Conservation (phyloP, 768 basidiomycete species). For the Saitozyma podzolica region DNA sequence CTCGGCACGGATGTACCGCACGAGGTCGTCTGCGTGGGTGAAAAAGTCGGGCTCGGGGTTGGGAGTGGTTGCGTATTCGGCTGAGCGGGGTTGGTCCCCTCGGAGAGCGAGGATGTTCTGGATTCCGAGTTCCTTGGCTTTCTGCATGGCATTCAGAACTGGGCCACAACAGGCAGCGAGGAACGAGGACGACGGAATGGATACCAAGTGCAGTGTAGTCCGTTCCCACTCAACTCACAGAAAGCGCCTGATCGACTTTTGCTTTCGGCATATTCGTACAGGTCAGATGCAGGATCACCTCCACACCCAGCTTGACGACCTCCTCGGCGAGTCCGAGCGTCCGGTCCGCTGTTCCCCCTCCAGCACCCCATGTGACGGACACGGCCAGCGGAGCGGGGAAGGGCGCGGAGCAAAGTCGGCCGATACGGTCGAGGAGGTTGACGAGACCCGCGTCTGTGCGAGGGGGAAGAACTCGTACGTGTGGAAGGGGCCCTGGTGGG, state of each 20-base stretch:
- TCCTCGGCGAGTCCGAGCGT: slow-evolving; percentile 77
- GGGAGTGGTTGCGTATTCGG: slow-evolving; percentile 63
- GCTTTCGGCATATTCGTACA: slow-evolving; percentile 53
- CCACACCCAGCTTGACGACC: slow-evolving; percentile 43
- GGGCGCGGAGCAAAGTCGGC: slow-evolving; percentile 68
- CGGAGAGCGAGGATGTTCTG: slow-evolving; percentile 87
- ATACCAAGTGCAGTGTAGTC: not conserved
- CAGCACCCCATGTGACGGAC: slow-evolving; percentile 96
- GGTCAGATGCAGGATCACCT: slow-evolving; percentile 51
- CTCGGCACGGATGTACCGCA: slow-evolving; percentile 80
- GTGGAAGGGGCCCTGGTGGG: slow-evolving; percentile 67
- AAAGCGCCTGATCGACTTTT: slow-evolving; percentile 48
- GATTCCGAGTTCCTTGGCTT: slow-evolving; percentile 76
- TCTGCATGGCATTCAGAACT: slow-evolving; percentile 52
- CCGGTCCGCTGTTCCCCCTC: slow-evolving; percentile 83
- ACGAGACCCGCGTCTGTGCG: slow-evolving; percentile 84
- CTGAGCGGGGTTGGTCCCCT: slow-evolving; percentile 90
- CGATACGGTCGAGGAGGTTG: slow-evolving; percentile 84
- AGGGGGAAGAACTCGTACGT: slow-evolving; percentile 98
- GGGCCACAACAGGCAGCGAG: not conserved
- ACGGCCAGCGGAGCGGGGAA: slow-evolving; percentile 70
- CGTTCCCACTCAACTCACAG: slow-evolving; percentile 31
- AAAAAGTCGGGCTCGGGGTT: slow-evolving; percentile 56
- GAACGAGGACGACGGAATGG: not conserved
- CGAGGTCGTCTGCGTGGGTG: slow-evolving; percentile 81